Evolutionary conservation across 305 asterid species (phyloP), one percentile per base, ranked within the genome.

Genomic region (Fraxinus xanthoxyloides): DNA sequence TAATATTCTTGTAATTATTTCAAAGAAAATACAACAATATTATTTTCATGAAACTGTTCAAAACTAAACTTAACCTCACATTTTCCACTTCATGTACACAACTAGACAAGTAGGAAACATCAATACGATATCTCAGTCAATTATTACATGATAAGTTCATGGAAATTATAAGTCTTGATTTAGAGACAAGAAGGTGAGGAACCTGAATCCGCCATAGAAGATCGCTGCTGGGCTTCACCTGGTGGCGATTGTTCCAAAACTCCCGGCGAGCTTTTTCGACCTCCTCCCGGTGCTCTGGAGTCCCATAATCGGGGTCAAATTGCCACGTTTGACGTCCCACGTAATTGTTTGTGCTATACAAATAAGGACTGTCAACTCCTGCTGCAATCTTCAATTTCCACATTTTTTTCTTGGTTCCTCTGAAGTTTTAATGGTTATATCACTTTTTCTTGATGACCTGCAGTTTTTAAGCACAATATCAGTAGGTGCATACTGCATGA

Each of bases 251-350:
- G 77, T 63, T 84, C 94, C 90, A 90, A 70, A 89, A 92, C 30
- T 86, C 80, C 0, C 30, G 85, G 1, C 93, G 94, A 12, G 87
- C 88, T 34, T 86, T 72, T 43, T 92, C 93, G 4, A 85, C 88
- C 81, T 85, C 90, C 10, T 82, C 79, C 3, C 85, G 84, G 85
- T 85, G 91, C 86, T 92, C 91, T 70, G 87, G 85, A 0, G 90
- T 86, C 35, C 92, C 94, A 19, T 80, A 77, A 28, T 84, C 38
- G 9, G 87, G 89, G 48, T 92, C 93, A 79, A 90, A 90, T 21
- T 88, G 90, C 94, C 94, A 92, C 0, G 72, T 90, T 61, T 92
- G 96, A 6, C 96, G 38, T 3, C 96, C 96, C 28, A 90, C 90
- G 30, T 89, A 92, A 75, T 89, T 87, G 85, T 92, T 92, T 76